phyloP scores from a whole-genome alignment of 2,329 filamentous ascomycete species.

The Plectosphaerella plurivora region DNA sequence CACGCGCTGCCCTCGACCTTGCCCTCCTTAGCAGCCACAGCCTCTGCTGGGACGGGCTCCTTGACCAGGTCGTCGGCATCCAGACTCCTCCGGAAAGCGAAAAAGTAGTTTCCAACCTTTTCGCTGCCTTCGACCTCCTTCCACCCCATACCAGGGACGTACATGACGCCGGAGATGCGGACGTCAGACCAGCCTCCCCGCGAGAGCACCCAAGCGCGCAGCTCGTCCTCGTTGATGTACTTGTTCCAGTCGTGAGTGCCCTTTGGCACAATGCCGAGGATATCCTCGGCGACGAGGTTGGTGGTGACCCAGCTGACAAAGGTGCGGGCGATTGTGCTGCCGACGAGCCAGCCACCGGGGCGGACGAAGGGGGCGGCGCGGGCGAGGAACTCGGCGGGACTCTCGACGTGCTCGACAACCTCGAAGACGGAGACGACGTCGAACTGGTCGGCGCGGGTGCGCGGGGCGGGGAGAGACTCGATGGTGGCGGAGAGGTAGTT shows the following conservation, averaged over 20 bases:
- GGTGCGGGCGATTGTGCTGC: constrained; percentile 88
- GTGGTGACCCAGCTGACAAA: constrained; percentile 89
- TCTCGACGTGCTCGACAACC: constrained; percentile 87
- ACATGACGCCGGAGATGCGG: constrained; percentile 75
- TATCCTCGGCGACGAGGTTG: constrained; percentile 84
- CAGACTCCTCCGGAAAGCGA: constrained; percentile 60
- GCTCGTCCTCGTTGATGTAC: constrained; percentile 84
- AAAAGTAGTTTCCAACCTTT: constrained; percentile 92
- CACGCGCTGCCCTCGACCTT: no score
- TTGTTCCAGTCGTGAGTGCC: constrained; percentile 97
- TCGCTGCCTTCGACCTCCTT: constrained; percentile 73
- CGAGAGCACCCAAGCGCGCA: constrained; percentile 52
- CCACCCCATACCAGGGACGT: constrained; percentile 75
- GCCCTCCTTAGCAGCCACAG: neutral
- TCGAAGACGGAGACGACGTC: constrained; percentile 89
- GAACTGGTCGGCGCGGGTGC: constrained; percentile 42
- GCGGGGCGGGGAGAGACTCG: constrained; percentile 56
- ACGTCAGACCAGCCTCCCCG: constrained; percentile 55
- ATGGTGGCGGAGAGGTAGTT: constrained; percentile 73
- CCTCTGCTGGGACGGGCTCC: neutral
- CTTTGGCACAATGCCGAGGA: constrained; percentile 80
- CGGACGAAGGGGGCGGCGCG: constrained; percentile 70
- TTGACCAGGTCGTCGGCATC: neutral
- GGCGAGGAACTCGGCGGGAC: constrained; percentile 69
- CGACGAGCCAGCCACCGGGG: constrained; percentile 88